Conservation (phyloP, 768 basidiomycete species). For the Kwoniella sp. region DNA sequence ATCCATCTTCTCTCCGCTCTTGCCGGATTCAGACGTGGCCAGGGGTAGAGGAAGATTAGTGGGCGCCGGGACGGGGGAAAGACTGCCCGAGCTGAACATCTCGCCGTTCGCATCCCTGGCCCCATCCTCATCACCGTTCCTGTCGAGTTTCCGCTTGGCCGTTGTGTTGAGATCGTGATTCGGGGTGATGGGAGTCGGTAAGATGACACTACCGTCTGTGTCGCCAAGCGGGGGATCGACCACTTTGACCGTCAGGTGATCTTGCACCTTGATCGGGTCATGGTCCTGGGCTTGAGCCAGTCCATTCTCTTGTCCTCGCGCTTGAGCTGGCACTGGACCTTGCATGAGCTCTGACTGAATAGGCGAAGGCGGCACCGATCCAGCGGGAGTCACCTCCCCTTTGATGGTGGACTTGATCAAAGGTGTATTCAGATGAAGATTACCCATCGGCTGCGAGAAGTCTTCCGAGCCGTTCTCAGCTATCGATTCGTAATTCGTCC, state of each 20-base stretch:
- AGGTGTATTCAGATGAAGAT: conserved; percentile 47
- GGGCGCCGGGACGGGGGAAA: conserved; percentile 32
- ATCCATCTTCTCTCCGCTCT: neutral
- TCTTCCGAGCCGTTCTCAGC: conserved; percentile 33
- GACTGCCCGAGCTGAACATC: conserved; percentile 39
- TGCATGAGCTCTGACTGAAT: neutral
- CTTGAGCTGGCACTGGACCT: neutral
- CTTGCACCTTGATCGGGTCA: neutral
- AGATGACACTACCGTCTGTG: neutral
- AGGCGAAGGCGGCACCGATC: neutral
- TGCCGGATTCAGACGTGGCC: neutral
- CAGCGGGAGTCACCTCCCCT: conserved; percentile 3
- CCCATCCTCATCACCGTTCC: neutral
- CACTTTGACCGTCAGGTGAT: neutral
- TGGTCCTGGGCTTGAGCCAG: neutral
- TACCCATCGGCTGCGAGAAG: conserved; percentile 50
- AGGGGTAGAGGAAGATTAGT: neutral
- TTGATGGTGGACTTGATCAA: neutral
- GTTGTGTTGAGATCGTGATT: conserved; percentile 2
- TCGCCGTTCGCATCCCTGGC: conserved; percentile 6
- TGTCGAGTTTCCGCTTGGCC: conserved; percentile 14
- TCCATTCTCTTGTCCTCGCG: neutral
- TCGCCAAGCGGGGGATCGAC: neutral
- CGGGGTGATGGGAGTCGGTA: conserved; percentile 12
- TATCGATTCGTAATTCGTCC: conserved; percentile 35